Conservation (phyloP, 768 basidiomycete genomes). For the Macrolepiota fuliginosa region DNA sequence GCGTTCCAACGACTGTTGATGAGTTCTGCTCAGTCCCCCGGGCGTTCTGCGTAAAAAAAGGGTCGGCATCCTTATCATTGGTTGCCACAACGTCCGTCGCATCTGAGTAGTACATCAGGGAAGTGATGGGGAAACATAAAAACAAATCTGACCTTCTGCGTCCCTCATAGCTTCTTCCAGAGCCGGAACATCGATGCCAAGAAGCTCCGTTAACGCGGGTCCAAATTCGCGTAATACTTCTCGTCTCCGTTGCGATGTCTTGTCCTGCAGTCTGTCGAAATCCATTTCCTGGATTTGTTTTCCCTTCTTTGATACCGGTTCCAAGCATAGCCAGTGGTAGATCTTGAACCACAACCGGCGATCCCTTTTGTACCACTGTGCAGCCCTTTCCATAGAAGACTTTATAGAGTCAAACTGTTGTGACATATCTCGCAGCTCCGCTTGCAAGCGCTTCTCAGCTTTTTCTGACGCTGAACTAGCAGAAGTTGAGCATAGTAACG, state of each 20-base stretch:
- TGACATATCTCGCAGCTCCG: conserved; percentile 34
- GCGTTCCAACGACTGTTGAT: neutral
- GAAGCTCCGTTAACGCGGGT: conserved; percentile 16
- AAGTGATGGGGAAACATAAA: neutral
- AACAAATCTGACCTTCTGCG: neutral
- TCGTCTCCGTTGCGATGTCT: conserved; percentile 5
- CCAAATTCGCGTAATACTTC: conserved; percentile 10
- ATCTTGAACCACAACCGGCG: conserved; percentile 51
- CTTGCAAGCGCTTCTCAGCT: conserved; percentile 11
- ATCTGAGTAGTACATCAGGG: neutral
- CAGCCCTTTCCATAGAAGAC: conserved; percentile 41
- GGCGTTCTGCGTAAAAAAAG: neutral
- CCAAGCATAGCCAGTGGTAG: conserved; percentile 32
- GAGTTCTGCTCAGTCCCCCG: neutral
- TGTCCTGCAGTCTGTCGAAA: conserved; percentile 10
- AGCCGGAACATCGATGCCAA: conserved; percentile 36
- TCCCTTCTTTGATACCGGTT: conserved; percentile 14
- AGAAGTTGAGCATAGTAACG: neutral
- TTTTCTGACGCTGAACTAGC: conserved; percentile 6
- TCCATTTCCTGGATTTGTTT: neutral
- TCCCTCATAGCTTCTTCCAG: conserved; percentile 17
- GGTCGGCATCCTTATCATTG: neutral
- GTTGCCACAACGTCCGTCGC: neutral
- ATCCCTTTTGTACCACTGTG: conserved; percentile 34
- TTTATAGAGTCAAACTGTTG: conserved; percentile 43